Evolutionary conservation across 345 rosid species (phyloP).

Genomic region (Gossypioides kirkii): DNA sequence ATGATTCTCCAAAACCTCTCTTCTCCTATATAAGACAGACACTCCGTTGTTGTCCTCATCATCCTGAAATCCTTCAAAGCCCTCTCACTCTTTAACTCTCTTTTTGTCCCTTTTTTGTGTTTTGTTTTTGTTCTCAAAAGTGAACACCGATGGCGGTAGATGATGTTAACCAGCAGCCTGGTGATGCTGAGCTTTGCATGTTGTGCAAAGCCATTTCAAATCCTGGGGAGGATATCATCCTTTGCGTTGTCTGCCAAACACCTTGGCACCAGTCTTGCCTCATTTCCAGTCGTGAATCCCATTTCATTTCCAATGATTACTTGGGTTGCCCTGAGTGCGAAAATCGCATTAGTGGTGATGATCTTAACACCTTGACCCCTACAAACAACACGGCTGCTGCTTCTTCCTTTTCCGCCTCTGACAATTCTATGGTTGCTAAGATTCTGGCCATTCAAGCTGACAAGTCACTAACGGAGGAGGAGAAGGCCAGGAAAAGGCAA

Average conservation of each 20-base stretch:
- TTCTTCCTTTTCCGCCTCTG: background rate
- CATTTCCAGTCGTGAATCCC: conserved; percentile 30
- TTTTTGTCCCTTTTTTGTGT: background rate
- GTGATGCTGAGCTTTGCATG: conserved; percentile 36
- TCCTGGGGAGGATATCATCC: conserved; percentile 30
- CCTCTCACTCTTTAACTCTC: background rate
- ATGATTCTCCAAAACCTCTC: background rate
- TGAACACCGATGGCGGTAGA: background rate
- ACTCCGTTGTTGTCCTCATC: background rate
- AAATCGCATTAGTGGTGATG: background rate
- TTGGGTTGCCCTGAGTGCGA: conserved; percentile 71
- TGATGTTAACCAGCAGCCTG: background rate
- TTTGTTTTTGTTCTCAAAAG: too few species aligned
- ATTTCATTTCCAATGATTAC: conserved; percentile 21
- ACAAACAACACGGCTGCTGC: background rate
- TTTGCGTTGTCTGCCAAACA: conserved; percentile 46
- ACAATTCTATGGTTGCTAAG: conserved; percentile 18
- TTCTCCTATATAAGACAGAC: background rate
- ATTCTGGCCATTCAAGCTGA: conserved; percentile 42
- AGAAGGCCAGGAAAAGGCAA: conserved; percentile 46
- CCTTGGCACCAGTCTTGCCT: conserved; percentile 75
- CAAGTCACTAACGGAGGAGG: conserved; percentile 26
- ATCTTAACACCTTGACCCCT: background rate
- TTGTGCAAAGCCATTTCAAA: conserved; percentile 37
- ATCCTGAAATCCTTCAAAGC: background rate